Evolutionary conservation across 2,329 filamentous ascomycete species (phyloP), one percentile per base, ranked within the genome.

Genomic region (Fusarium torreyae): DNA sequence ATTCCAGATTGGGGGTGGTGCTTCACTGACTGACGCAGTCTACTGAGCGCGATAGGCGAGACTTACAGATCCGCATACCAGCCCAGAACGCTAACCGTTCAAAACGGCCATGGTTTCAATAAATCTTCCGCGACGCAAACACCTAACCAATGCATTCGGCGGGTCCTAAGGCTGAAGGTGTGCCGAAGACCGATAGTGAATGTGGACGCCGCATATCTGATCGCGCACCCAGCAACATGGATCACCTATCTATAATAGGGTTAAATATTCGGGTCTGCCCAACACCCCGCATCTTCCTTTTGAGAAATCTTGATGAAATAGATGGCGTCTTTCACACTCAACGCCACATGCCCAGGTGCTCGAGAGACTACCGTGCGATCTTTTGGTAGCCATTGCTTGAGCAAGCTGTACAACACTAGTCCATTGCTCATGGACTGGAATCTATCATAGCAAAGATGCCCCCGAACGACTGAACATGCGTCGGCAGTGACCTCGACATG

Each of bases 1-100:
- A 64, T 64, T 64, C 61, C 59, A 17, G 6, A 9, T 4, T 14
- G 10, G 4, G 13, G 1, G 13, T 42, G 10, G 39, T 13, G 20
- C 18, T 15, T 20, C 10, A 36, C 15, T 8, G 34, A 36, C 14
- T 36, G 34, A 8, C 18, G 2, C 11, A 6, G 39, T 6, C 5
- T 26, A 0, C 8, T 7, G 6, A 3, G 9, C n/a, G 18, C 11
- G 11, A 20, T 18, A 3, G 8, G 22, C 14, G 22, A 33, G 17
- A 20, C 22, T 17, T 14, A 0, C 1, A 11, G 28, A 46, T 39
- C 52, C 28, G 46, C 59, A 64, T 50, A 36, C 38, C 52, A 39
- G 24, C 28, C 26, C 8, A 18, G n/a, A 17, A 13, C 26, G 15
- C 33, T 34, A 45, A 53, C 5, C 14, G 18, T 42, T 18, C 15